phyloP scores from a whole-genome alignment of 1,284 basidiomycete genomes.

The Ganoderma lingzhi region DNA sequence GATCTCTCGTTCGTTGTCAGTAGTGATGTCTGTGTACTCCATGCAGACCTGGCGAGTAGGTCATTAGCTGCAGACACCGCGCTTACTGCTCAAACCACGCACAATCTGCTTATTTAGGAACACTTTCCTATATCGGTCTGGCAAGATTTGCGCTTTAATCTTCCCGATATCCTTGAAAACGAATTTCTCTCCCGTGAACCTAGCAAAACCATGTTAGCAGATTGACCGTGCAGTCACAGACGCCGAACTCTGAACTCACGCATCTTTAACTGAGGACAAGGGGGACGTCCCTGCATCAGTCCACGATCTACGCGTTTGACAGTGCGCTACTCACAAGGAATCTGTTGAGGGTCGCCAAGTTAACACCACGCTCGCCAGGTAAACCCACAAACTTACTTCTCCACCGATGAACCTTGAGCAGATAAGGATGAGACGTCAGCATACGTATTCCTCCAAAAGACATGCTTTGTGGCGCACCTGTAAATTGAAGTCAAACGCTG shows the following conservation, averaged over 20 bases:
- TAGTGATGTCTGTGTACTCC: conserved; percentile 69
- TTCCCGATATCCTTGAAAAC: conserved; percentile 57
- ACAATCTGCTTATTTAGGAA: conserved; percentile 74
- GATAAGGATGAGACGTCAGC: not conserved
- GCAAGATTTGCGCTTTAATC: conserved; percentile 49
- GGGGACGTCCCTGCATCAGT: not conserved
- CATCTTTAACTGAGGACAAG: conserved; percentile 55
- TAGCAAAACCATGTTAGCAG: conserved; percentile 22
- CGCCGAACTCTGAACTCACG: conserved; percentile 47
- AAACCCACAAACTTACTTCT: conserved; percentile 49
- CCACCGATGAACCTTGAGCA: conserved; percentile 69
- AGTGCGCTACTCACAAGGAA: conserved; percentile 30
- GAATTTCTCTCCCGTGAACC: conserved; percentile 55
- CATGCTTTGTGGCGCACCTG: conserved; percentile 45
- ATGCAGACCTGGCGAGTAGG: conserved; percentile 56
- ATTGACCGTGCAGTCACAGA: not conserved
- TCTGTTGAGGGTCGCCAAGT: conserved; percentile 14
- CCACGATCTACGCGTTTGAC: not conserved
- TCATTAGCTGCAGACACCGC: not conserved
- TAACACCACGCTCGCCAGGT: conserved; percentile 9
- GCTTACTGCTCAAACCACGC: conserved; percentile 7
- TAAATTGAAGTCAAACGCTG: conserved; percentile 76
- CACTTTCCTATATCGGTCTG: conserved; percentile 57
- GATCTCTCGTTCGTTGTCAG: conserved; percentile 74
- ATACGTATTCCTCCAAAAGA: not conserved